These are phyloP conservation scores for Panellus pusillus DNA, from an alignment of 768 basidiomycete genomes.

Conservation along the genomic window DNA sequence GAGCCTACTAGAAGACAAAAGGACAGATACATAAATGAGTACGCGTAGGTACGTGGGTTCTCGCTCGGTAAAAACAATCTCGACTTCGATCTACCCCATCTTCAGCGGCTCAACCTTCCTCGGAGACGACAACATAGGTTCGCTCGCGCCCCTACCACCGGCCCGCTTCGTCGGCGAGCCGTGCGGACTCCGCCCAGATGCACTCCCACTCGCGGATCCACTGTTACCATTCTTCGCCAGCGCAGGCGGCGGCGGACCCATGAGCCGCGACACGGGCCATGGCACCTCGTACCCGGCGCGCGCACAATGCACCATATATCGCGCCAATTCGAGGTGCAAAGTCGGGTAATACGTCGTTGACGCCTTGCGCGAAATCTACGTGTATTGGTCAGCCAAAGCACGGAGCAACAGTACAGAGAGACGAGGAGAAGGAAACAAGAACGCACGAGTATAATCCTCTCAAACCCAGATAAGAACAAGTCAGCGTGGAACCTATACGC, in stretches of 20 bases:
- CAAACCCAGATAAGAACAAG: constrained; percentile 88
- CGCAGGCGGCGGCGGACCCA: constrained; percentile 73
- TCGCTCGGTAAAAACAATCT: background rate
- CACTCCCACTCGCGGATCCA: constrained; percentile 17
- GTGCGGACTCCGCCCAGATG: constrained; percentile 9
- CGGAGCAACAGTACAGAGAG: background rate
- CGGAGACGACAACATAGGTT: constrained; percentile 12
- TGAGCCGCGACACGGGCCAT: constrained; percentile 74
- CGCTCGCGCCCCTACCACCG: background rate
- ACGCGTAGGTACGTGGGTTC: too few species aligned
- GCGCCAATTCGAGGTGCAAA: constrained; percentile 89
- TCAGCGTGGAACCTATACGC: constrained; percentile 84
- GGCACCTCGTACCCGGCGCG: constrained; percentile 76
- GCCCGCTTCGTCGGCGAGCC: constrained; percentile 14
- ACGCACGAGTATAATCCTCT: constrained; percentile 84
- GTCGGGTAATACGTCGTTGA: constrained; percentile 93
- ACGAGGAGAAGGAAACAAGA: background rate
- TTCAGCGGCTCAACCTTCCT: constrained; percentile 16
- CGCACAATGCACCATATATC: constrained; percentile 72
- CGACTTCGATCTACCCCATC: background rate
- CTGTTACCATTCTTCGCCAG: constrained; percentile 45
- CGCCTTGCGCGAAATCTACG: constrained; percentile 90
- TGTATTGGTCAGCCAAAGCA: background rate
- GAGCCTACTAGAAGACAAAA: too few species aligned
- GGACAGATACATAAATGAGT: too few species aligned